Evolutionary conservation across 2,329 filamentous ascomycete genomes (phyloP).

Genomic region (Pseudogymnoascus sp.): DNA sequence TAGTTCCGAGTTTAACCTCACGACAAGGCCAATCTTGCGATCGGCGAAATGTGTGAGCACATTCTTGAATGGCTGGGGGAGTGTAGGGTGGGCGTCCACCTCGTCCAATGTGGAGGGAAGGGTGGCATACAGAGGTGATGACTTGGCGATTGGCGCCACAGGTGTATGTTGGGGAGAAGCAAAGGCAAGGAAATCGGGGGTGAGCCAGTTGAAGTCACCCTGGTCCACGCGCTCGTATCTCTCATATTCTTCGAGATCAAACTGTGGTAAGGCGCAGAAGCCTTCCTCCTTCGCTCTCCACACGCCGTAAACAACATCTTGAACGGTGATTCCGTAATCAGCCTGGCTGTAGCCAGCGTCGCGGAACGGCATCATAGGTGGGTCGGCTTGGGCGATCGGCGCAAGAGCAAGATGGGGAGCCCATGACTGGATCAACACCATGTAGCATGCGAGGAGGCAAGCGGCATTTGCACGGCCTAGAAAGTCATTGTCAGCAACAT

Average conservation of each 20-base stretch:
- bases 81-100: conserved; percentile 57
- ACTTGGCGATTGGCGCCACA: conserved; percentile 60
- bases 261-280: conserved; percentile 83
- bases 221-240: conserved; percentile 92
- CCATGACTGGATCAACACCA: conserved; percentile 98
- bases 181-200: conserved; percentile 89
- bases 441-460: conserved; percentile 92
- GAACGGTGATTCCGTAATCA: conserved; percentile 89
- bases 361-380: conserved; percentile 96
- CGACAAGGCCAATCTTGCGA: conserved; percentile 83
- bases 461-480: conserved; percentile 87
- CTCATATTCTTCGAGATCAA: conserved; percentile 96
- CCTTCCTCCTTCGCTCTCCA: conserved; percentile 98
- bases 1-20: conserved; percentile 87
- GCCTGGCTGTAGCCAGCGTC: conserved; percentile 98
- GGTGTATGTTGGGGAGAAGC: conserved; percentile 85
- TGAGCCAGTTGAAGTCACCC: conserved; percentile 99
- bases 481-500: conserved; percentile 20
- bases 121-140: conserved; percentile 62
- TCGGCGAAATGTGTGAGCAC: conserved; percentile 83
- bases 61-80: conserved; percentile 90
- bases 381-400: conserved; percentile 92
- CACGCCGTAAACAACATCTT: conserved; percentile 95
- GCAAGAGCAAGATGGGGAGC: conserved; percentile 90
- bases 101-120: conserved; percentile 70